Evolutionary conservation across 768 basidiomycete genomes (phyloP).

Genomic region (Leccinum incarnatum): DNA sequence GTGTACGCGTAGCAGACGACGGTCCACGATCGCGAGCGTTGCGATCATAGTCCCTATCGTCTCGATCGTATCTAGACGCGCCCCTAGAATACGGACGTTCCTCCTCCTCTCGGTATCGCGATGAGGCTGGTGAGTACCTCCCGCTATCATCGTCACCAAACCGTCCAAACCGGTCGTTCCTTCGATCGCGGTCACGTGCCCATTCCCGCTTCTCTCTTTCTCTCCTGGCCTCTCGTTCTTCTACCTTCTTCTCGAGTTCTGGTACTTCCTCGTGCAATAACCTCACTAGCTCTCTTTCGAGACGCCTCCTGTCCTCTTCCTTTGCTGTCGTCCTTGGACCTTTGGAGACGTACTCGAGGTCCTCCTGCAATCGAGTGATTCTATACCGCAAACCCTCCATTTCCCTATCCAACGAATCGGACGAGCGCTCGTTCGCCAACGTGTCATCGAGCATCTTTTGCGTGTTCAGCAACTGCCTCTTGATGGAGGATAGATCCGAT

Average conservation of each 20-base stretch:
- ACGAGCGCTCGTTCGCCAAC: conserved; percentile 71
- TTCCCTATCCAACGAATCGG: conserved; percentile 73
- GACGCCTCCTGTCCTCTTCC: conserved; percentile 80
- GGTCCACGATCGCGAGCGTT: conserved; percentile 37
- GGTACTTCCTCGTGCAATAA: conserved; percentile 91
- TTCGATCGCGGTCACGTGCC: conserved; percentile 72
- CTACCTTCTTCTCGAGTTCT: conserved; percentile 81
- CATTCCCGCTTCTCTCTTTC: conserved; percentile 79
- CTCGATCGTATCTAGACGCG: conserved; percentile 33
- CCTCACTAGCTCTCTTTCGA: conserved; percentile 83
- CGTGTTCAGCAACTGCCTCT: conserved; percentile 75
- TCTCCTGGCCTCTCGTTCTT: conserved; percentile 71
- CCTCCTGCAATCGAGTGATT: conserved; percentile 85
- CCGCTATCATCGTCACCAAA: conserved; percentile 48
- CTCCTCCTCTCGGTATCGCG: conserved; percentile 39
- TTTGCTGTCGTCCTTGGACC: conserved; percentile 68
- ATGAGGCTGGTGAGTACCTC: conserved; percentile 31
- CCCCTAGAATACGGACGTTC: conserved; percentile 56
- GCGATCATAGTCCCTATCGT: conserved; percentile 38
- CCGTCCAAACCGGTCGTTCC: conserved; percentile 78
- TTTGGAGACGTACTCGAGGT: conserved; percentile 81
- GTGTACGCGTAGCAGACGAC: conserved; percentile 41
- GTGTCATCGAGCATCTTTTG: conserved; percentile 76
- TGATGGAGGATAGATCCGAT: conserved; percentile 82
- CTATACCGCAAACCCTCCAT: conserved; percentile 82